phyloP scores from a whole-genome alignment of 2,329 filamentous ascomycete species.

The Stemphylium vesicarium region DNA sequence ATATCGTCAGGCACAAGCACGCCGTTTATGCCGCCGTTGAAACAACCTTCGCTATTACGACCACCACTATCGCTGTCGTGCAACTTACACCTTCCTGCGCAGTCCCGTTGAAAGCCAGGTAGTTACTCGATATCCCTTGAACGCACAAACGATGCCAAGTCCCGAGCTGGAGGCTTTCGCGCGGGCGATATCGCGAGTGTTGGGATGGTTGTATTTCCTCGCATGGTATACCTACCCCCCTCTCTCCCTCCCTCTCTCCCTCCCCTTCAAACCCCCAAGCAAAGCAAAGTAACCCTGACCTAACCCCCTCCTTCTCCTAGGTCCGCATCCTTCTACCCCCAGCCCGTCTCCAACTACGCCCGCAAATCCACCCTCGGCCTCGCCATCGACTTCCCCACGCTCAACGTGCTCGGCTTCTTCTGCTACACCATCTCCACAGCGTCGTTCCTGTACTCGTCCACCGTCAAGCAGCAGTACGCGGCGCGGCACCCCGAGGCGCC shows the following conservation, averaged over 20 bases:
- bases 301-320: slow-evolving; percentile 44
- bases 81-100: too few species aligned
- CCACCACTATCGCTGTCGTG: too few species aligned
- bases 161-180: slow-evolving; percentile 37
- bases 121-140: not conserved
- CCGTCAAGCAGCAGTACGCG: slow-evolving; percentile 83
- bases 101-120: too few species aligned
- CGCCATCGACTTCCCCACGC: slow-evolving; percentile 83
- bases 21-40: too few species aligned
- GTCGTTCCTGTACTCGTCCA: slow-evolving; percentile 78
- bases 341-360: slow-evolving; percentile 78
- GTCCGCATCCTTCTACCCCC: slow-evolving; percentile 93
- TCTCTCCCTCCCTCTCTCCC: not conserved
- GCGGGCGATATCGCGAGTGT: slow-evolving; percentile 40
- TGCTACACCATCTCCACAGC: slow-evolving; percentile 78
- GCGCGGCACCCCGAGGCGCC: slow-evolving; percentile 74
- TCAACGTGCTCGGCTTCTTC: slow-evolving; percentile 75
- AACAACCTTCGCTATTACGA: too few species aligned
- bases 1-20: too few species aligned
- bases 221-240: slow-evolving; percentile 37
- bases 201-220: slow-evolving; percentile 49
- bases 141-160: slow-evolving; percentile 2
- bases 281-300: too few species aligned
- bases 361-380: slow-evolving; percentile 81
- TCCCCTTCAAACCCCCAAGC: too few species aligned